A percentile compares a stretch with the other conserved stretches of the same genome.
These are phyloP conservation scores for Diddensiella transvaalensis DNA, from an alignment of 805 yeast species.

Conservation along the genomic window DNA sequence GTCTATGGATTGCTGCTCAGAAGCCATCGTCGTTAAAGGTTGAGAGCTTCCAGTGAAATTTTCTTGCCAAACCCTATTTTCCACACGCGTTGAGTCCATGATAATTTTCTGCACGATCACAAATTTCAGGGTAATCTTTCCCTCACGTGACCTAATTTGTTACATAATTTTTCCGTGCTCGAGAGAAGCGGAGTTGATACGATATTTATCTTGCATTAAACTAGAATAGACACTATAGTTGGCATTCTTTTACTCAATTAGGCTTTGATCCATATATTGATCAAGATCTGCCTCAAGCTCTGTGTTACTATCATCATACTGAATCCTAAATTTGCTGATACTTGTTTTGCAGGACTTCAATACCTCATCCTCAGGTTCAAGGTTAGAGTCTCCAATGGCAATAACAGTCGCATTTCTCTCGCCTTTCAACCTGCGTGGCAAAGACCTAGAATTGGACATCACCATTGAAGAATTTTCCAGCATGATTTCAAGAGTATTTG, in stretches of 20 bases:
- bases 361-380: background rate
- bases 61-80: no score
- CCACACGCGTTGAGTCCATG: no score
- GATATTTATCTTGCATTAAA: no score
- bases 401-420: background rate
- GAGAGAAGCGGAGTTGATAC: no score
- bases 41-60: no score
- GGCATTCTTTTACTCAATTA: no score
- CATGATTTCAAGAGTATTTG: background rate
- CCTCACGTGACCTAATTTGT: no score
- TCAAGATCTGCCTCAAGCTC: no score
- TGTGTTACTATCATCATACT: no score
- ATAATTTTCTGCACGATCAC: background rate
- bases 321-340: background rate
- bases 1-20: slow-evolving; percentile 8
- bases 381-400: background rate
- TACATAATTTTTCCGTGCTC: no score
- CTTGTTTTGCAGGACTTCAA: background rate
- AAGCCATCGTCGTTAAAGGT: background rate
- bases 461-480: background rate
- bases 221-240: no score
- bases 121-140: background rate
- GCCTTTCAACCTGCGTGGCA: background rate
- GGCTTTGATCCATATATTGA: no score
- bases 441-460: background rate